A percentile compares a stretch with the other conserved stretches of the same genome.
Evolutionary conservation across 805 yeast species (phyloP).

Genomic region (Monosporozyma unispora): DNA sequence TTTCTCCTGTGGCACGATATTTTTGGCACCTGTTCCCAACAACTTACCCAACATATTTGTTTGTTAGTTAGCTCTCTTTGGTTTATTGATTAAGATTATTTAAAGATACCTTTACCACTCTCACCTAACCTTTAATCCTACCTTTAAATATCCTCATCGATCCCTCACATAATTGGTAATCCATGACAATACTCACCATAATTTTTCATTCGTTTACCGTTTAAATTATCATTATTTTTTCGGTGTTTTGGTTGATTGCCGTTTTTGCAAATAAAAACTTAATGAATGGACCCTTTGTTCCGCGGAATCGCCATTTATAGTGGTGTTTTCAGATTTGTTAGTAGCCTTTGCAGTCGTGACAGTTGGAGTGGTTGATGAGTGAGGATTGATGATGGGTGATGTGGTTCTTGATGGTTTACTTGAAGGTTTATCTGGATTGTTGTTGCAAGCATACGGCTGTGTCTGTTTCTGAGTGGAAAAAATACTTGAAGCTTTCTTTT

Average conservation of each 20-base stretch:
- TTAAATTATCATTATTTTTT: not conserved
- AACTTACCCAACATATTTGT: slow-evolving; percentile 1
- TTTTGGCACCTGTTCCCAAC: not conserved
- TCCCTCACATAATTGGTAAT: too few relatives aligned
- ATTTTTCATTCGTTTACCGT: not conserved
- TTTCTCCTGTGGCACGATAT: not conserved
- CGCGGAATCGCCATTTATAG: not conserved
- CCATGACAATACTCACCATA: not conserved
- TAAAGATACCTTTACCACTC: too few relatives aligned
- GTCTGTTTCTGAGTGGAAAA: not conserved
- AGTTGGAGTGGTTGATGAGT: not conserved
- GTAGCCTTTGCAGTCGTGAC: not conserved
- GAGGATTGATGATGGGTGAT: too few relatives aligned
- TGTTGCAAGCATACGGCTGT: not conserved
- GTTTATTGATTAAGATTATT: too few relatives aligned
- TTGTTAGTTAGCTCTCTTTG: not conserved
- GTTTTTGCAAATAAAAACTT: not conserved
- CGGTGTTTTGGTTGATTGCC: not conserved
- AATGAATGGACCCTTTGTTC: not conserved
- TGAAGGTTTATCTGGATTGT: too few relatives aligned
- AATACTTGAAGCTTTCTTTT: not conserved
- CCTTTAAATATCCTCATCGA: too few relatives aligned
- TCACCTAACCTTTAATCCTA: too few relatives aligned
- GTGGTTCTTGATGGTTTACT: too few relatives aligned
- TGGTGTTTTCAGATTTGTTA: not conserved